phyloP scores from a whole-genome alignment of 345 rosid genomes.

The Corchorus olitorius region DNA sequence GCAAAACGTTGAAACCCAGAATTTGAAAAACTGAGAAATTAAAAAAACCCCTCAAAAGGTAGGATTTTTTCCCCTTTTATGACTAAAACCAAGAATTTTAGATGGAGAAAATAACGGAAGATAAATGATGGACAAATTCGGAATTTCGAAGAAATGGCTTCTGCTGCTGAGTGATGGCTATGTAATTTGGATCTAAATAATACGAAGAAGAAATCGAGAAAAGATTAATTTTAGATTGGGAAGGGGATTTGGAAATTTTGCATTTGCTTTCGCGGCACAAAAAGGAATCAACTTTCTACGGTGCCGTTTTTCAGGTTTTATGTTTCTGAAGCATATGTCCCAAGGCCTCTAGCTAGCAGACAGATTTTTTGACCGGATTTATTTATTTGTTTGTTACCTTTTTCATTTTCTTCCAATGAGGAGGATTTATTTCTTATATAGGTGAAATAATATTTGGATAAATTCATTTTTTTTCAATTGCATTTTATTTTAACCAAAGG shows the following conservation, averaged over 20 bases:
- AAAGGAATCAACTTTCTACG: background rate
- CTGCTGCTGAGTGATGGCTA: background rate
- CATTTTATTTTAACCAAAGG: too few relatives aligned
- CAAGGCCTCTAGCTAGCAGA: too few relatives aligned
- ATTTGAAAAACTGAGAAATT: background rate
- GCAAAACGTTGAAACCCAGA: background rate
- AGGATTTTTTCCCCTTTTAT: background rate
- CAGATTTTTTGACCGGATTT: too few relatives aligned
- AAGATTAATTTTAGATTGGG: background rate
- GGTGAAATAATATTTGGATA: background rate
- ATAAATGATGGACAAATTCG: background rate
- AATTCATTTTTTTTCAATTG: too few relatives aligned
- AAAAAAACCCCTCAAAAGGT: background rate
- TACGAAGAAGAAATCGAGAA: background rate
- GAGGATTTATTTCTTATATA: background rate
- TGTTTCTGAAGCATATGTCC: background rate
- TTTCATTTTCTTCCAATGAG: too few relatives aligned
- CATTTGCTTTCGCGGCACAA: slow-evolving; percentile 10
- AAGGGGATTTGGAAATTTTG: background rate
- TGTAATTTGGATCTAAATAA: slow-evolving; percentile 2
- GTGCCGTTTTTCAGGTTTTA: background rate
- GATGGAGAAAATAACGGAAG: background rate
- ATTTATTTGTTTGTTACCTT: too few relatives aligned
- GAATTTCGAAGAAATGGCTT: too few relatives aligned
- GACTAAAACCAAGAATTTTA: background rate